Conservation (phyloP, 2,329 filamentous ascomycete species). For the Trichoderma sp. region DNA sequence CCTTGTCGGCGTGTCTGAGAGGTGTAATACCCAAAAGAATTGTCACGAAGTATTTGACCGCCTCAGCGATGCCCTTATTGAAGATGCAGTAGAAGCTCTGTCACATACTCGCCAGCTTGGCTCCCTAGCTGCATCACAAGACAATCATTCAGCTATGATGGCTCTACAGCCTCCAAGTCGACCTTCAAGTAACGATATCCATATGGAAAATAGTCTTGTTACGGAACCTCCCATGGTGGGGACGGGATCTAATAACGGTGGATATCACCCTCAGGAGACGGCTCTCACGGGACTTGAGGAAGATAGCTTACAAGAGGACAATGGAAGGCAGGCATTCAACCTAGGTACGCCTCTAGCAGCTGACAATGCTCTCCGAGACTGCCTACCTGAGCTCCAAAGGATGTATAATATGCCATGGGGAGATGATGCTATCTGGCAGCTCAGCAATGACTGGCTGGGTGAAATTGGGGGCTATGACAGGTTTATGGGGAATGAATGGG, state of each 20-base stretch:
- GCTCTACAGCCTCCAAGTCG: neutral
- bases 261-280: neutral
- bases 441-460: slow-evolving; percentile 26
- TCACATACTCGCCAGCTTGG: neutral
- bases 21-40: slow-evolving; percentile 39
- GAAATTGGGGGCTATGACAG: slow-evolving; percentile 20
- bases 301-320: neutral
- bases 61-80: slow-evolving; percentile 41
- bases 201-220: neutral
- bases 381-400: slow-evolving; percentile 23
- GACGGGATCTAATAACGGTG: neutral
- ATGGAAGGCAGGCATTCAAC: slow-evolving; percentile 27
- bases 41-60: slow-evolving; percentile 43
- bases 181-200: neutral
- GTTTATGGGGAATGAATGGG: neutral
- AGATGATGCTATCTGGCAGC: slow-evolving; percentile 25
- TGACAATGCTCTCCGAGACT: slow-evolving; percentile 21
- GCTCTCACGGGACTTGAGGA: neutral
- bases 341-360: slow-evolving; percentile 35
- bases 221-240: neutral
- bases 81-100: slow-evolving; percentile 36
- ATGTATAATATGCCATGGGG: slow-evolving; percentile 26
- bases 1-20: slow-evolving; percentile 42
- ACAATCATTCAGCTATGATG: neutral
- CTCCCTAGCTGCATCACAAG: neutral